Evolutionary conservation across 495 filamentous ascomycete genomes (phyloP).

Genomic region (Penicillium paradoxum): DNA sequence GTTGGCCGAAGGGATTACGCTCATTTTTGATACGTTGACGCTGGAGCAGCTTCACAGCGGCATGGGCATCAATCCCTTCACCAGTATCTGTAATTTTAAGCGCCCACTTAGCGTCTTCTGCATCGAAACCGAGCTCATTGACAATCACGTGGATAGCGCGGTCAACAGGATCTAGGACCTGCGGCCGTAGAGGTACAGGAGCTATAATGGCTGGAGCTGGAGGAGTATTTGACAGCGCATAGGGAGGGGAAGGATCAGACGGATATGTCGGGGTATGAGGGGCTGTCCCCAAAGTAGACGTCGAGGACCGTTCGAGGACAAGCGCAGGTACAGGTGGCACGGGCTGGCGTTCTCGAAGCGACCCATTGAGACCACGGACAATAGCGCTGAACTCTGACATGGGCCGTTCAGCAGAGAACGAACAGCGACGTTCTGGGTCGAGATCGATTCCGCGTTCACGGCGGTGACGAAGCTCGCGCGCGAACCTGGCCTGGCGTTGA

Average conservation of each 20-base stretch:
- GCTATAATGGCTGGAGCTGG: slow-evolving; percentile 6
- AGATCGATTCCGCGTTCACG: slow-evolving; percentile 15
- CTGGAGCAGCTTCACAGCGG: slow-evolving; percentile 41
- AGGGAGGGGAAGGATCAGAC: background rate
- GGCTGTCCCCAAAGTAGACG: slow-evolving; percentile 10
- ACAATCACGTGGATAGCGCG: slow-evolving; percentile 46
- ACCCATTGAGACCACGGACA: slow-evolving; percentile 29
- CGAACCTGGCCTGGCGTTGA: slow-evolving; percentile 34
- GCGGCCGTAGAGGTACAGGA: slow-evolving; percentile 27
- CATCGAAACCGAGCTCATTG: slow-evolving; percentile 42
- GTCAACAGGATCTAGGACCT: slow-evolving; percentile 50
- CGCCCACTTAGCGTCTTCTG: slow-evolving; percentile 48
- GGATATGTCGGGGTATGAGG: slow-evolving; percentile 12
- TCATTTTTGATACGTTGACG: slow-evolving; percentile 35
- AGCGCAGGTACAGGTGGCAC: slow-evolving; percentile 17
- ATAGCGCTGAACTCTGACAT: slow-evolving; percentile 43
- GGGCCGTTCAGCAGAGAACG: slow-evolving; percentile 40
- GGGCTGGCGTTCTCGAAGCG: background rate
- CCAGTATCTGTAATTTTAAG: slow-evolving; percentile 50
- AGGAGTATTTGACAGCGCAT: background rate
- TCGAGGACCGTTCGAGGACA: slow-evolving; percentile 9
- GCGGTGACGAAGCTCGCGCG: slow-evolving; percentile 18
- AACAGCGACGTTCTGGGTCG: slow-evolving; percentile 27
- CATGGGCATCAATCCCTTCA: slow-evolving; percentile 44
- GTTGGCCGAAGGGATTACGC: slow-evolving; percentile 14